Base-by-base conservation (phyloP, 164 flowering plant genomes). In the Magnolia changhungtana region DNA sequence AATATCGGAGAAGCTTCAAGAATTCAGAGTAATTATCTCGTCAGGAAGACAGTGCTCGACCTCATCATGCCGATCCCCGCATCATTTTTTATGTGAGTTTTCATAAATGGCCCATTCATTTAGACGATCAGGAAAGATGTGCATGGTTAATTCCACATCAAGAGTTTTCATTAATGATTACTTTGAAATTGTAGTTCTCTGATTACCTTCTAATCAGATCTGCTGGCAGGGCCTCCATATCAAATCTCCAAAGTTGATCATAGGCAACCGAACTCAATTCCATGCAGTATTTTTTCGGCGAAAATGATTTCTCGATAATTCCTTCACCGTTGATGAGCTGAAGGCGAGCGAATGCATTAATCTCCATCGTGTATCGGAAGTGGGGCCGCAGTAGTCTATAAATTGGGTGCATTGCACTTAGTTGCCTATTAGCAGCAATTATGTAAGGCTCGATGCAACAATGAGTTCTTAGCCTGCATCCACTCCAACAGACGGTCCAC, bases 341-440 rank as follows among this genome's bases (percentile, higher is more conserved):
- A 31, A 67, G 31, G 4, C 87, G 75, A 50, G 85, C 87, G 63
- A 81, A 75, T 3, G 85, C 82, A 27, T 83, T 83, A 72, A 80
- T 83, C 73, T 80, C 83, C 79, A 78, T 69, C 0, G 85, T 83
- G 74, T 78, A 83, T 21, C 83, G 78, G 55, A 83, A 70, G 51
- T 80, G 81, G 7, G 85, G 85, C n/a, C 50, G 66, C 65, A 81
- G 70, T 37, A 83, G 49, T 67, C 80, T 77, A 55, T 77, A 68
- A 7, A 83, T 81, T 2, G 85, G 85, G 63, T 83, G 85, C 79
- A 81, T 77, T 7, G 78, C 74, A 50, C 86, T 82, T 4, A 82
- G 70, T 50, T 82, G 82, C 45, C 82, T 67, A 31, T 81, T 79
- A 1, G 75, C 66, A 3, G 86, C 86, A 13, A 83, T 83, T 21